Evolutionary conservation across 2,329 filamentous ascomycete species (phyloP).

Genomic region (Cladobotryum mycophilum): DNA sequence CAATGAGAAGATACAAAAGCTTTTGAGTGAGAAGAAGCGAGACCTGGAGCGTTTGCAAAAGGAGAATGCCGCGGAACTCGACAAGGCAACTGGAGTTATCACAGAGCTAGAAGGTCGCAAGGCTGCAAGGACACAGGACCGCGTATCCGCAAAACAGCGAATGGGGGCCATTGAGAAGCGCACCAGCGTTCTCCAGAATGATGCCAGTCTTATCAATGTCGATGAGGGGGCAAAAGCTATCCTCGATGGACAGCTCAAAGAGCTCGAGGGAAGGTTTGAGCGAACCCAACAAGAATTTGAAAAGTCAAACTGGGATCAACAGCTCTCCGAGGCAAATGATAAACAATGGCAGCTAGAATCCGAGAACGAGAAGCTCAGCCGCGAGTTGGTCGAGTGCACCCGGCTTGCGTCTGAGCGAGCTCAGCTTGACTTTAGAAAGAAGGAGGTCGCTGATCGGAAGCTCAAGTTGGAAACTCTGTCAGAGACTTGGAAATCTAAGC

Average conservation of each 20-base stretch:
- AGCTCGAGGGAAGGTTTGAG: conserved; percentile 58
- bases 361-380: conserved; percentile 63
- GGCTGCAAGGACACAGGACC: conserved; percentile 66
- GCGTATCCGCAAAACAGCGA: conserved; percentile 64
- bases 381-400: conserved; percentile 79
- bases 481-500: conserved; percentile 64
- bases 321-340: conserved; percentile 59
- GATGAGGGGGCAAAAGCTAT: conserved; percentile 81
- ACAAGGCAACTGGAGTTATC: conserved; percentile 64
- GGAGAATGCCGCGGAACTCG: conserved; percentile 67
- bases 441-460: conserved; percentile 68
- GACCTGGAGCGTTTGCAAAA: conserved; percentile 68
- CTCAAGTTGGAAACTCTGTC: conserved; percentile 71
- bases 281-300: conserved; percentile 58
- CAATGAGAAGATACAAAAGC: conserved; percentile 67
- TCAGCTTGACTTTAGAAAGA: conserved; percentile 74
- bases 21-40: conserved; percentile 70
- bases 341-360: conserved; percentile 65
- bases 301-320: conserved; percentile 60
- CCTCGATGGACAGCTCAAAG: conserved; percentile 66
- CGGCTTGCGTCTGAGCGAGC: conserved; percentile 76
- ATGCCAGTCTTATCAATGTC: conserved; percentile 65
- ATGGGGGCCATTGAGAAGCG: conserved; percentile 70
- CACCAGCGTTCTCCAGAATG: conserved; percentile 57
- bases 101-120: conserved; percentile 69